Evolutionary conservation across 192 early-diverging fungal species (phyloP).

Genomic region (Kickxella alabastrina): DNA sequence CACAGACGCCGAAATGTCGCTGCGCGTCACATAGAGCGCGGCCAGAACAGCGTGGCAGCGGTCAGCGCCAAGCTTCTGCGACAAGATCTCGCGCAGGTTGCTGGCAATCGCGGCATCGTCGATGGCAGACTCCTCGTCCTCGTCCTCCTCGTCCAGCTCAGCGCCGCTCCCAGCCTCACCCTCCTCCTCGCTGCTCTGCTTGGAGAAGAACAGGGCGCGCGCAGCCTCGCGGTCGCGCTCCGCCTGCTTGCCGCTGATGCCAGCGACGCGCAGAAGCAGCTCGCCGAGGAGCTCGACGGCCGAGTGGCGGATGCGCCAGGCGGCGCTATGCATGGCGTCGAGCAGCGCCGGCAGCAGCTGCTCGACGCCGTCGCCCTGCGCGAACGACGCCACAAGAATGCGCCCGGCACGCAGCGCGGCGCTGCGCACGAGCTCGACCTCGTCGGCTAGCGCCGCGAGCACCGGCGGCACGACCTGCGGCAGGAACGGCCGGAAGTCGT

Average conservation of each 20-base stretch:
- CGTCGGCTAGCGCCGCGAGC: conserved; percentile 89
- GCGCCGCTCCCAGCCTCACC: conserved; percentile 57
- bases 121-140: conserved; percentile 18
- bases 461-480: conserved; percentile 83
- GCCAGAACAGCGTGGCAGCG: conserved; percentile 83
- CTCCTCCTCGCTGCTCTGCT: conserved; percentile 13
- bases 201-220: conserved; percentile 45
- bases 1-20: conserved; percentile 75
- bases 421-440: conserved; percentile 87
- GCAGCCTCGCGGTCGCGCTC: conserved; percentile 45
- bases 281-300: conserved; percentile 95
- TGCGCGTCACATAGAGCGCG: conserved; percentile 87
- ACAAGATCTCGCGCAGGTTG: conserved; percentile 54
- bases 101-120: conserved; percentile 28
- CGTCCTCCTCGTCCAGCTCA: conserved; percentile 6
- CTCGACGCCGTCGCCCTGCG: conserved; percentile 75
- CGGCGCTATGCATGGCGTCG: conserved; percentile 80
- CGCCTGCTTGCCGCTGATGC: conserved; percentile 65
- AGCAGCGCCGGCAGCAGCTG: conserved; percentile 88
- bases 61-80: conserved; percentile 79
- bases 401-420: conserved; percentile 89
- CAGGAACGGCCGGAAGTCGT: conserved; percentile 88
- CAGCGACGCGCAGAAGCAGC: conserved; percentile 87
- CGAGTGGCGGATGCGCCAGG: conserved; percentile 95
- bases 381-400: conserved; percentile 90